Percentiles rank a stretch among this genome's conserved stretches.
phyloP scores from a whole-genome alignment of 2,329 filamentous ascomycete species.

The Drechslera avenae region DNA sequence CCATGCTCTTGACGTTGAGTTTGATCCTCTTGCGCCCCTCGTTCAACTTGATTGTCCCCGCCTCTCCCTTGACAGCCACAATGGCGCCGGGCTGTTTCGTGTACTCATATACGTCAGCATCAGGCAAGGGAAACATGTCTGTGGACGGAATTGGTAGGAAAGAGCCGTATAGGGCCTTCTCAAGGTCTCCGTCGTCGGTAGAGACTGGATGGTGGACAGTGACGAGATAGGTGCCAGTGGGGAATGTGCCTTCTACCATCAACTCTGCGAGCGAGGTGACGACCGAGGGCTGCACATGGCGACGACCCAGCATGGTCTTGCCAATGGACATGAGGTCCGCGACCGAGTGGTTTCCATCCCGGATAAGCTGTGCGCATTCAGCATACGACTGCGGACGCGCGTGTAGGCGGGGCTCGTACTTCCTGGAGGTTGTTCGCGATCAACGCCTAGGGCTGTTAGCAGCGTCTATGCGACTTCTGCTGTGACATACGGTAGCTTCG shows the following conservation, averaged over 20 bases:
- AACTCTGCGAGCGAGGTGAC: slow-evolving; percentile 78
- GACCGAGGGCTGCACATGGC: slow-evolving; percentile 87
- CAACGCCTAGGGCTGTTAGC: slow-evolving; percentile 63
- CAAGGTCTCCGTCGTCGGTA: slow-evolving; percentile 82
- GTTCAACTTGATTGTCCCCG: slow-evolving; percentile 70
- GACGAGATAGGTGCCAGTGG: slow-evolving; percentile 87
- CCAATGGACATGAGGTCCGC: slow-evolving; percentile 92
- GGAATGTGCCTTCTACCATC: slow-evolving; percentile 94
- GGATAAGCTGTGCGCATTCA: slow-evolving; percentile 69
- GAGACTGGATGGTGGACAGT: slow-evolving; percentile 91
- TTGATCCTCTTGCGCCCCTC: slow-evolving; percentile 73
- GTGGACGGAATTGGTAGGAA: slow-evolving; percentile 80
- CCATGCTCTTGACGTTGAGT: slow-evolving; percentile 80
- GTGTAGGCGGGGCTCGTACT: slow-evolving; percentile 49
- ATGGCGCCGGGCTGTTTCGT: slow-evolving; percentile 79
- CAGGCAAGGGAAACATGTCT: slow-evolving; percentile 69
- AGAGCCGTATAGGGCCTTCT: slow-evolving; percentile 86
- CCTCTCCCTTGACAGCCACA: slow-evolving; percentile 69
- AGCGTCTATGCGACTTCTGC: not conserved
- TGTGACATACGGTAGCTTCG: slow-evolving; percentile 73
- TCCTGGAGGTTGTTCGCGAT: slow-evolving; percentile 92
- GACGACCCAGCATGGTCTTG: slow-evolving; percentile 88
- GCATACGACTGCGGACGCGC: slow-evolving; percentile 14
- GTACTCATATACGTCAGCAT: slow-evolving; percentile 68
- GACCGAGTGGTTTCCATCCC: slow-evolving; percentile 91